These are phyloP conservation scores for Erigeron philadelphicus DNA, from an alignment of 140 eudicot species.

Conservation along the genomic window DNA sequence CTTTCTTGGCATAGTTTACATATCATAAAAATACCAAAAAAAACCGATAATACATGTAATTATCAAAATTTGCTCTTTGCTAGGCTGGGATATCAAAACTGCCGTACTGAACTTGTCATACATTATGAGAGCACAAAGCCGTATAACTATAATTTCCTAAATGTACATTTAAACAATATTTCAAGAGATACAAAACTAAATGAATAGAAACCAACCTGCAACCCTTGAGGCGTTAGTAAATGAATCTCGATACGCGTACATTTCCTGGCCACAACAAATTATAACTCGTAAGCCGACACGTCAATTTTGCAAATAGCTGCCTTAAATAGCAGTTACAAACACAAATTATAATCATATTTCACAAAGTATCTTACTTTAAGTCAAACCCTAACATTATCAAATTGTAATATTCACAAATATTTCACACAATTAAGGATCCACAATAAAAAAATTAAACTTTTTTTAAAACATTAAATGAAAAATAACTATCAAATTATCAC, in stretches of 20 bases:
- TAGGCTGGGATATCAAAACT: too few relatives aligned
- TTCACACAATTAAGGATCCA: too few relatives aligned
- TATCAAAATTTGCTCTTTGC: too few relatives aligned
- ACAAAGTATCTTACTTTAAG: not conserved
- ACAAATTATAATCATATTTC: not conserved
- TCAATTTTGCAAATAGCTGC: not conserved
- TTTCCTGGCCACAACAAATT: constrained; percentile 53
- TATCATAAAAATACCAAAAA: not conserved
- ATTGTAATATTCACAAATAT: not conserved
- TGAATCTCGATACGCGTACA: constrained; percentile 98
- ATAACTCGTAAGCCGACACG: not conserved
- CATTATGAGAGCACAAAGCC: too few relatives aligned
- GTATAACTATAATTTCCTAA: too few relatives aligned
- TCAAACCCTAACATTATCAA: constrained; percentile 4
- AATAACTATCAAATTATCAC: too few relatives aligned
- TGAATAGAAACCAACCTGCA: constrained; percentile 53
- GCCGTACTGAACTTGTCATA: too few relatives aligned
- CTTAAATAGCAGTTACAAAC: not conserved
- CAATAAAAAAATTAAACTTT: too few relatives aligned
- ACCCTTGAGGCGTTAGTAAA: constrained; percentile 74
- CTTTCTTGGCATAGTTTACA: not conserved
- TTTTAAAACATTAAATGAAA: too few relatives aligned
- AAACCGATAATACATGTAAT: not conserved
- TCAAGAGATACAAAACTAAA: not conserved
- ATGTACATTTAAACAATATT: too few relatives aligned